Percentiles rank a stretch among this genome's conserved stretches.
phyloP scores from a whole-genome alignment of 345 rosid genomes.

The Brassica rapa region DNA sequence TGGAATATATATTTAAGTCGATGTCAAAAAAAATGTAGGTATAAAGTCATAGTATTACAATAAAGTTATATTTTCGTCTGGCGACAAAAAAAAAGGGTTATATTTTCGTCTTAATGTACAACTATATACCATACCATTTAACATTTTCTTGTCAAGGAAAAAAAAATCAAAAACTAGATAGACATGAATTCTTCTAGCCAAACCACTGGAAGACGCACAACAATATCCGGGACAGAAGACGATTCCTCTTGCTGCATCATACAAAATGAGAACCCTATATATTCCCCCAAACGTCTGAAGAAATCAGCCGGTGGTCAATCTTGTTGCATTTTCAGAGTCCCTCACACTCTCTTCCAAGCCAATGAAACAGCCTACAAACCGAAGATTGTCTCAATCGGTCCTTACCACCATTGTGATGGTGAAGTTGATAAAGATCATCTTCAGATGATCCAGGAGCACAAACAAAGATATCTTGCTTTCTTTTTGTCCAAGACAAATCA shows the following conservation, averaged over 20 bases:
- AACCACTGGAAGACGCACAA: not conserved
- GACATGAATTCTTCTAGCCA: not conserved
- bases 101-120: not conserved
- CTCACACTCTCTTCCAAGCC: constrained; percentile 40
- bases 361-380: constrained; percentile 49
- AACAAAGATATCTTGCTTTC: constrained; percentile 35
- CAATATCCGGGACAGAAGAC: not conserved
- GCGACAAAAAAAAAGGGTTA: no score
- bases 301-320: constrained; percentile 39
- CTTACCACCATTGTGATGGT: constrained; percentile 38
- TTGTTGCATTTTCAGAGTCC: constrained; percentile 57
- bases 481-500: constrained; percentile 26
- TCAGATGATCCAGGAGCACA: constrained; percentile 56
- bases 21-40: no score
- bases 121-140: not conserved
- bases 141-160: not conserved
- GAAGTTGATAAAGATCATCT: constrained; percentile 36
- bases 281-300: constrained; percentile 29
- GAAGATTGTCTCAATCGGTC: constrained; percentile 51
- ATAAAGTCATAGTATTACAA: no score
- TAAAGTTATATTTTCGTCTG: no score
- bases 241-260: not conserved
- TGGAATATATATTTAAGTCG: no score
- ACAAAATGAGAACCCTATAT: not conserved
- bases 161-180: not conserved